phyloP scores from a whole-genome alignment of 129 eudicot species.

The Lonicera japonica region DNA sequence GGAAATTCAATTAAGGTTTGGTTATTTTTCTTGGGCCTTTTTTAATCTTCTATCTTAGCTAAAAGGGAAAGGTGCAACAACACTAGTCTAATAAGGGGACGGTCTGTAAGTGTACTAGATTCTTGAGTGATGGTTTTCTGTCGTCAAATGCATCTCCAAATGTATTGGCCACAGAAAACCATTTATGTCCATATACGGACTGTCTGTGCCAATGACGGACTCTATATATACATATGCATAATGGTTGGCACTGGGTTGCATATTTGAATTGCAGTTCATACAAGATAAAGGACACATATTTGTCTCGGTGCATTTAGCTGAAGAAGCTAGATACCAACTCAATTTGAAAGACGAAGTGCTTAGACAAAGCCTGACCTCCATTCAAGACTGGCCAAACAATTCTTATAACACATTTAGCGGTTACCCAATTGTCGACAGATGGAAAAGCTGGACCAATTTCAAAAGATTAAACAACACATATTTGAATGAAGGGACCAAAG shows the following conservation, averaged over 20 bases:
- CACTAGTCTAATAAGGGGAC: no score
- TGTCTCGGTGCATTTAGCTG: conserved; percentile 70
- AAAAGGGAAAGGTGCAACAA: no score
- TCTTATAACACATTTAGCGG: conserved; percentile 58
- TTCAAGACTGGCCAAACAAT: conserved; percentile 15
- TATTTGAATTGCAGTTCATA: conserved; percentile 52
- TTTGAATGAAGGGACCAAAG: conserved; percentile 17
- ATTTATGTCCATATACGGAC: no score
- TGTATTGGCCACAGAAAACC: no score
- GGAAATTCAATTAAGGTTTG: conserved; percentile 88
- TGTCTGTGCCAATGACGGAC: no score
- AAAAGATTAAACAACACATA: conserved; percentile 30
- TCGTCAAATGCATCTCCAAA: no score
- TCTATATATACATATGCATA: no score
- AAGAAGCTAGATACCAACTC: conserved; percentile 48
- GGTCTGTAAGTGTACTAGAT: no score
- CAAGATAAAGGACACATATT: conserved; percentile 79
- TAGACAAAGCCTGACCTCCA: conserved; percentile 27
- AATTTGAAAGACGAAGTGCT: conserved; percentile 55
- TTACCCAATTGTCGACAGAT: conserved; percentile 57
- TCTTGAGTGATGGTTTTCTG: no score
- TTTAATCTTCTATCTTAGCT: neutral
- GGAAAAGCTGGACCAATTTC: conserved; percentile 63
- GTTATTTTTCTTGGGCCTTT: conserved; percentile 17
- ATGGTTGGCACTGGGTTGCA: neutral